phyloP scores from a whole-genome alignment of 305 asterid genomes.

The Fraxinus nigra region DNA sequence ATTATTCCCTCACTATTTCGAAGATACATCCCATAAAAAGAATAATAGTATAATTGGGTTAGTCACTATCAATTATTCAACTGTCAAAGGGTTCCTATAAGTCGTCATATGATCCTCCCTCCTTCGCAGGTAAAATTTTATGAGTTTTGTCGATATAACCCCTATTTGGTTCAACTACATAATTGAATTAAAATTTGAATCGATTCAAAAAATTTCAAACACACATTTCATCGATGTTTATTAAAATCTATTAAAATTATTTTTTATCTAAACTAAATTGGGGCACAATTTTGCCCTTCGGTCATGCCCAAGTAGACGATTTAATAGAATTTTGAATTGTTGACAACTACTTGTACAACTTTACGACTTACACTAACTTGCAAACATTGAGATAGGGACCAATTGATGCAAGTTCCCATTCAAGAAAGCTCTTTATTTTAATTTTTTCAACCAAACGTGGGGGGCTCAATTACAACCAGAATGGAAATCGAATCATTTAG shows the following conservation, averaged over 20 bases:
- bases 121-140: neutral
- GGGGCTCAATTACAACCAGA: neutral
- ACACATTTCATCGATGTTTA: neutral
- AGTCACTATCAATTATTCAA: no score
- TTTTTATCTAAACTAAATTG: neutral
- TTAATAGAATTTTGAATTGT: neutral
- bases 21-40: neutral
- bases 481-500: neutral
- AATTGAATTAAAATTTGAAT: no score
- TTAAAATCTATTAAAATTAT: no score
- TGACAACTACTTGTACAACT: neutral
- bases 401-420: neutral
- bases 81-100: neutral
- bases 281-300: neutral
- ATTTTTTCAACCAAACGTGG: neutral
- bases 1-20: neutral
- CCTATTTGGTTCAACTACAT: no score
- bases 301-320: neutral
- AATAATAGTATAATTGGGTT: neutral
- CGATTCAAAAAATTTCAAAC: neutral
- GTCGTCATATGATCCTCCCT: neutral
- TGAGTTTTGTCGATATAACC: neutral
- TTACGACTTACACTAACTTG: neutral
- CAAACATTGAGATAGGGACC: neutral
- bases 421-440: neutral